Base-by-base conservation (phyloP, 208 protist species). In the Naegleria lovaniensis region DNA sequence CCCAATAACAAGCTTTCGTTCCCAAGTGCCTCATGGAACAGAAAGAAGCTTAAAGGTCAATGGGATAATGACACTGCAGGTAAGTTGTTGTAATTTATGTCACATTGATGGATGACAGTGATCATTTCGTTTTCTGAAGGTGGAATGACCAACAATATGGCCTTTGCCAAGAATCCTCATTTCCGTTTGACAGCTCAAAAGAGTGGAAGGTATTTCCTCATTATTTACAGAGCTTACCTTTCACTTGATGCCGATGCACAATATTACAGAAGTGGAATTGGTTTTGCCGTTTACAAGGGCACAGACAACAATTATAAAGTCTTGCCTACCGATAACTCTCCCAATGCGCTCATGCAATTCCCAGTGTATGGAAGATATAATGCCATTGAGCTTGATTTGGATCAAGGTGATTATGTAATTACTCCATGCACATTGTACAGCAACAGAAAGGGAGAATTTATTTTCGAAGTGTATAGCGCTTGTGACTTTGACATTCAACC, bases 211-310 rank as follows among this genome's bases (percentile, higher is more conserved):
- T 51, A 38, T 5, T 88, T 88, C 85, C 38, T 88, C 5, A 88
- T 88, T 0, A 58, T 88, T 38, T 40, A 13, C 13, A 55, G 85
- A 59, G 41, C 85, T 39, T 39, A 51, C 25, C 11, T 88, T 0
- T 39, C 41, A 33, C 19, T 33, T 22, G 85, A 88, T 58, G 85
- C 41, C 6, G 85, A 88, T 88, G 85, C 85, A 16, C 85, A 88
- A 58, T 88, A 88, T 43, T 88, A 88, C n/a, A 51, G 85, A 88
- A 38, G 41, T 38, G 85, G 41, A 39, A 88, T 88, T 88, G 85
- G 85, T 3, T 88, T 88, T 39, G 25, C 85, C 38, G n/a, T 88
- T 59, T 39, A 88, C 22, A 51, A 58, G n/a, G 85, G 85, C 19
- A 38, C 22, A 9, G 43, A 58, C 16, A 58, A 25, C 15, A 39